Percentiles rank a stretch among this genome's conserved stretches.
Conservation (phyloP, 305 asterid genomes). For the Plantago lanceolata region DNA sequence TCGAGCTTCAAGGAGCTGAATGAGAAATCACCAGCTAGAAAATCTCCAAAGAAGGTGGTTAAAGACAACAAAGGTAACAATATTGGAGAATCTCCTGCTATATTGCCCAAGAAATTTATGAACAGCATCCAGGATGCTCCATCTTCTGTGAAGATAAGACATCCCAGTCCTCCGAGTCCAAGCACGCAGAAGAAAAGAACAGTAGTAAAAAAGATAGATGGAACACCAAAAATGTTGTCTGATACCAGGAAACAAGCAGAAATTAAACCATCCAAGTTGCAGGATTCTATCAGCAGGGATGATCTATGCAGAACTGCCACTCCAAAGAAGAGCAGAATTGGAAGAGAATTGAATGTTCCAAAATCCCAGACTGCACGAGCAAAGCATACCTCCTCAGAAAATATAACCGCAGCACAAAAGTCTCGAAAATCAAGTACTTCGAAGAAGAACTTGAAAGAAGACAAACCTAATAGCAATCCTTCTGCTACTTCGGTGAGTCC, state of each 20-base stretch:
- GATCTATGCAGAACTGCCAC: slow-evolving; percentile 26
- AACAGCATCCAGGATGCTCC: slow-evolving; percentile 20
- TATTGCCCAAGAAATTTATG: slow-evolving; percentile 24
- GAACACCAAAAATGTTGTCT: slow-evolving; percentile 28
- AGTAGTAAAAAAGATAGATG: slow-evolving; percentile 30
- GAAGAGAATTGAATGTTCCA: slow-evolving; percentile 32
- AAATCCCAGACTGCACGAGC: slow-evolving; percentile 26
- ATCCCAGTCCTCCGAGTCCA: slow-evolving; percentile 31
- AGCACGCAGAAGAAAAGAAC: slow-evolving; percentile 42
- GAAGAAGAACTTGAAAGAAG: slow-evolving; percentile 38
- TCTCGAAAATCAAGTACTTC: slow-evolving; percentile 24
- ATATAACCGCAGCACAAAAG: slow-evolving; percentile 12
- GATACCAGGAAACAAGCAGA: slow-evolving; percentile 32
- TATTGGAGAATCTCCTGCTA: slow-evolving; percentile 20
- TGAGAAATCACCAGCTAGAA: slow-evolving; percentile 26
- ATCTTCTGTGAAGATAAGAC: slow-evolving; percentile 29
- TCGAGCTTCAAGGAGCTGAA: slow-evolving; percentile 26
- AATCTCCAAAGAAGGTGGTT: slow-evolving; percentile 28
- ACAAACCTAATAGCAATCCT: slow-evolving; percentile 31
- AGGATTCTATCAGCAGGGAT: slow-evolving; percentile 24
- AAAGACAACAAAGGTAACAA: slow-evolving; percentile 26
- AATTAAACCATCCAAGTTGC: slow-evolving; percentile 26
- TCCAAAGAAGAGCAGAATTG: slow-evolving; percentile 32
- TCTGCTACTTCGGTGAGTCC: slow-evolving; percentile 38
- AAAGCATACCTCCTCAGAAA: slow-evolving; percentile 27